Base-by-base conservation (phyloP, 352 stramenopile genomes). In the Pythium utonaiense region DNA sequence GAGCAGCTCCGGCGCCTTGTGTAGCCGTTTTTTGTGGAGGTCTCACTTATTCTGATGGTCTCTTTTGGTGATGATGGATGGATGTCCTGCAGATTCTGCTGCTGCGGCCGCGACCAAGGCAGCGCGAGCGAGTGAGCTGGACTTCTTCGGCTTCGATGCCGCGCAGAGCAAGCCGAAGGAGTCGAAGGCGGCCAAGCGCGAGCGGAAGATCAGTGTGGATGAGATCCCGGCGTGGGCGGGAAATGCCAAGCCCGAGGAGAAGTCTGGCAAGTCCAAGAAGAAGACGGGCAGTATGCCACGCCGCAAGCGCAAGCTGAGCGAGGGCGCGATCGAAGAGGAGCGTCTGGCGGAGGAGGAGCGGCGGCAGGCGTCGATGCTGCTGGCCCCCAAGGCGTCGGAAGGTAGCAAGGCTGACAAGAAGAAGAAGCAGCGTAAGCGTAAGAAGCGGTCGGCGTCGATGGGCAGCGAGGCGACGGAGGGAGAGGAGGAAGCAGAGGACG, bases 291-390 rank as follows among this genome's bases (percentile, higher is more conserved):
- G 85, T 63, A 89, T 83, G 61, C 79, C 75, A 52, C 83, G 83
- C 13, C 81, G 81, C 50, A 92, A 93, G 67, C 83, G 83, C 59
- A 95, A 93, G 61, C 69, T 95, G 53, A 95, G 83, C 53, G 85
- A 91, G 60, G 81, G 84, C 40, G 85, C 81, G 12, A 55, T 89
- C 21, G 83, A 90, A 36, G 81, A 93, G 66, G 79, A 88, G 56
- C 69, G 64, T 42, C 56, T 92, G 27, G 74, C 75, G 52, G 75
- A 93, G 27, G 78, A 93, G 42, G 81, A 84, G 58, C 82, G 83
- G 17, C 72, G 72, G 16, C 76, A 86, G 60, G 83, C 78, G 62
- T 93, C 85, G 28, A 62, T 74, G 66, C 61, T 91, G 57, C 70
- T 95, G 17, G 74, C 72, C 13, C 83, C 84, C 7, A 74, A 74